Evolutionary conservation across 2,329 filamentous ascomycete genomes (phyloP).

Genomic region (Thermothelomyces thermophilus): DNA sequence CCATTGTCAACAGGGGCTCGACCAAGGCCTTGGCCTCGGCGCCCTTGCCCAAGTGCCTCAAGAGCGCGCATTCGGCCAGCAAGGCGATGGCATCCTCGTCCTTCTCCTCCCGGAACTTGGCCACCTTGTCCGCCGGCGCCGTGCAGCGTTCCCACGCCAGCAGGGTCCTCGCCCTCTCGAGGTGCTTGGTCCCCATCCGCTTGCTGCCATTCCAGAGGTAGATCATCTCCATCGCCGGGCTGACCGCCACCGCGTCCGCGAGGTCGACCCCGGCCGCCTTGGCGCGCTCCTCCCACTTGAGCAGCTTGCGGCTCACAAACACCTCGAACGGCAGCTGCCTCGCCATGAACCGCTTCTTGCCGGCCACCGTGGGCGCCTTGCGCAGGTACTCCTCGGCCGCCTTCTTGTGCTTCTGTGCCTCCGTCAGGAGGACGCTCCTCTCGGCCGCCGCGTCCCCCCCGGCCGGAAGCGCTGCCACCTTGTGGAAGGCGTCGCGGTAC

Average conservation of each 20-base stretch:
- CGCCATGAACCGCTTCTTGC: constrained; percentile 86
- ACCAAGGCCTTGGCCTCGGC: constrained; percentile 61
- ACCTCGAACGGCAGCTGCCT: constrained; percentile 83
- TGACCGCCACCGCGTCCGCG: constrained; percentile 72
- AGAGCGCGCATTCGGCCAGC: constrained; percentile 59
- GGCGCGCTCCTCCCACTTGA: constrained; percentile 79
- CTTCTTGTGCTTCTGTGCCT: constrained; percentile 46
- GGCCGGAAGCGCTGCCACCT: constrained; percentile 25
- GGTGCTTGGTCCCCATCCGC: constrained; percentile 62
- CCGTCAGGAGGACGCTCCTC: constrained; percentile 9
- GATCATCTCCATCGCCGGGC: constrained; percentile 82
- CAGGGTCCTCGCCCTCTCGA: constrained; percentile 56
- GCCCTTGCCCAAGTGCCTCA: constrained; percentile 56
- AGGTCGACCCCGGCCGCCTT: constrained; percentile 61
- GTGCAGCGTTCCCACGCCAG: constrained; percentile 61
- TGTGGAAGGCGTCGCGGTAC: constrained; percentile 59
- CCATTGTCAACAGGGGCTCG: constrained; percentile 58
- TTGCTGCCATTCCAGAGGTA: constrained; percentile 90
- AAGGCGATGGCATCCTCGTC: constrained; percentile 60
- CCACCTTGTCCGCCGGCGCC: constrained; percentile 33
- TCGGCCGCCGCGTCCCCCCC: constrained; percentile 21
- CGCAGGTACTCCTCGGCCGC: constrained; percentile 64
- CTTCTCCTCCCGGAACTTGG: constrained; percentile 43
- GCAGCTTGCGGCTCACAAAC: constrained; percentile 75
- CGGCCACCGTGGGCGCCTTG: constrained; percentile 65